Conservation (phyloP, 75 land plant genomes). For the Isoetes taiwanensis region DNA sequence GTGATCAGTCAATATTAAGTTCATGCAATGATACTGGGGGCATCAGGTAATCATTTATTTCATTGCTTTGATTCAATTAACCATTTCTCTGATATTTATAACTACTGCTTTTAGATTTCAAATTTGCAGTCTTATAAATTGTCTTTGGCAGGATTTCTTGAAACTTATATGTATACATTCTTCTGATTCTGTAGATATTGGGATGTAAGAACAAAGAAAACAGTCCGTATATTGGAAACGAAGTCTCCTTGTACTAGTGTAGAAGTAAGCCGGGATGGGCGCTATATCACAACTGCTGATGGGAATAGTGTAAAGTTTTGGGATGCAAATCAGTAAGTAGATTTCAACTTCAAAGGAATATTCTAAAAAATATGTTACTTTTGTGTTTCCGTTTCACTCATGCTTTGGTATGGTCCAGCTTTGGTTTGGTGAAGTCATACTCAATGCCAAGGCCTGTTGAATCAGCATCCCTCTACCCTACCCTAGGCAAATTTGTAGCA, state of each 20-base stretch:
- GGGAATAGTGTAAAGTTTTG: constrained; percentile 89
- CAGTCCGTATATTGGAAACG: constrained; percentile 78
- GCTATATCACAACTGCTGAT: constrained; percentile 89
- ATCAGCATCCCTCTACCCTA: constrained; percentile 88
- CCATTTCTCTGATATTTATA: too few relatives aligned
- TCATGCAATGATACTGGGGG: constrained; percentile 84
- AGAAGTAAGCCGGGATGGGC: constrained; percentile 92
- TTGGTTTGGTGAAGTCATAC: constrained; percentile 81
- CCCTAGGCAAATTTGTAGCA: constrained; percentile 69
- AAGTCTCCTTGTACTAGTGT: constrained; percentile 89
- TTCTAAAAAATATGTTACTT: neutral
- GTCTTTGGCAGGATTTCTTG: neutral
- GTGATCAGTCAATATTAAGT: constrained; percentile 90
- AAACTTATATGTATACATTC: neutral
- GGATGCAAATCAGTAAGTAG: constrained; percentile 99
- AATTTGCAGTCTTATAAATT: neutral
- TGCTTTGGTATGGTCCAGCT: too few relatives aligned
- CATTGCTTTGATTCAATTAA: neutral
- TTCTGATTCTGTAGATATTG: constrained; percentile 43
- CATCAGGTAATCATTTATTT: constrained; percentile 42
- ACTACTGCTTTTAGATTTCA: too few relatives aligned
- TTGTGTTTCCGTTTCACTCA: neutral
- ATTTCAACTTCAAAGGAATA: too few relatives aligned
- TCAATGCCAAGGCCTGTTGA: constrained; percentile 77
- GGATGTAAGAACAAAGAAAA: constrained; percentile 76